Conservation (phyloP, 768 basidiomycete genomes). For the Filobasidium wieringae region DNA sequence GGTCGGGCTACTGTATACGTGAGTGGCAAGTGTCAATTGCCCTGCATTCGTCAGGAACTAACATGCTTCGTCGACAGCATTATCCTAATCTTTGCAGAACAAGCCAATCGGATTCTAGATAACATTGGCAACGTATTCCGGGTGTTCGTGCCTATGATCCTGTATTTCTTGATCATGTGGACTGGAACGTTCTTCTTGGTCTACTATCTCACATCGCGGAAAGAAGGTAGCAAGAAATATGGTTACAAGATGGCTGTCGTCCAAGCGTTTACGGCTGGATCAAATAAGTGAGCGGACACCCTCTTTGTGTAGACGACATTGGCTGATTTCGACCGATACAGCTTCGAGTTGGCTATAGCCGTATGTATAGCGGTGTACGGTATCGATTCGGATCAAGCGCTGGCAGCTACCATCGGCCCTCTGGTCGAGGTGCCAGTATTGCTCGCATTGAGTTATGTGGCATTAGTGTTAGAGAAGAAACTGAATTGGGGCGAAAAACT, state of each 20-base stretch:
- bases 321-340: no score
- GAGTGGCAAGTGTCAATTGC: no score
- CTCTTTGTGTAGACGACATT: not conserved
- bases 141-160: constrained; percentile 63
- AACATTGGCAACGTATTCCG: constrained; percentile 68
- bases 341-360: constrained; percentile 77
- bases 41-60: constrained; percentile 1
- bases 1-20: constrained; percentile 70
- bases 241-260: constrained; percentile 64
- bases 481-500: constrained; percentile 5
- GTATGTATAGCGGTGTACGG: constrained; percentile 68
- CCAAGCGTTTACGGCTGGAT: constrained; percentile 67
- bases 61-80: constrained; percentile 16
- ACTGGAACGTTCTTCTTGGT: constrained; percentile 50
- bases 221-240: constrained; percentile 19
- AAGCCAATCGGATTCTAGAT: constrained; percentile 54
- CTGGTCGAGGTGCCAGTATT: constrained; percentile 55
- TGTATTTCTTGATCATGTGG: constrained; percentile 71
- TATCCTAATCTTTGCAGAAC: constrained; percentile 36
- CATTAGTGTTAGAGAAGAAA: not conserved
- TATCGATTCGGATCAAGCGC: constrained; percentile 60
- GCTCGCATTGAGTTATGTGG: constrained; percentile 54
- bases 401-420: constrained; percentile 54
- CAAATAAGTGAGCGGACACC: constrained; percentile 60
- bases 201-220: constrained; percentile 40